Conservation (phyloP, 192 early-diverging fungal genomes). For the Chytriomyces sp. region DNA sequence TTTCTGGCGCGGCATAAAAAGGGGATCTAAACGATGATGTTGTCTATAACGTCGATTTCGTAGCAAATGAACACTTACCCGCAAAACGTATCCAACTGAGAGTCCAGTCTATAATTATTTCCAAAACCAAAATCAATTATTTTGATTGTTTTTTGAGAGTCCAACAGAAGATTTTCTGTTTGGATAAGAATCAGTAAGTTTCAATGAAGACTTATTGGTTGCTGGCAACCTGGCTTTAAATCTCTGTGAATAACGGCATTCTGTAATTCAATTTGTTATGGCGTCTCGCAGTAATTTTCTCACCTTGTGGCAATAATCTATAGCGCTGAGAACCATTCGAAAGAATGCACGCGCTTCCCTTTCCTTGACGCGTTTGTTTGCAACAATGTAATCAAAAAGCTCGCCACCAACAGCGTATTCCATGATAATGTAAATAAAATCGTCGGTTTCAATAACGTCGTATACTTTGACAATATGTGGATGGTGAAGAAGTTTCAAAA, state of each 20-base stretch:
- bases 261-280: conserved; percentile 10
- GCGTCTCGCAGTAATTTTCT: conserved; percentile 61
- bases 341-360: conserved; percentile 85
- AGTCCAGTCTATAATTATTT: conserved; percentile 57
- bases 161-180: conserved; percentile 84
- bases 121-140: conserved; percentile 92
- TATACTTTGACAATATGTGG: conserved; percentile 87
- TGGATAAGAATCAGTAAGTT: background rate
- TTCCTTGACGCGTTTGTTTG: conserved; percentile 77
- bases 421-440: conserved; percentile 84
- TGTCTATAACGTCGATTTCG: conserved; percentile 48
- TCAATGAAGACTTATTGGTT: background rate
- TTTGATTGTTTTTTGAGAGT: conserved; percentile 68
- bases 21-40: conserved; percentile 51
- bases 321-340: conserved; percentile 76
- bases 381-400: conserved; percentile 85
- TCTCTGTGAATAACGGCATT: conserved; percentile 74
- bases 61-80: conserved; percentile 56
- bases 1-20: conserved; percentile 84
- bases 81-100: conserved; percentile 58
- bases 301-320: conserved; percentile 63
- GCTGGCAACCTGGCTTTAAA: conserved; percentile 65
- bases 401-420: conserved; percentile 86
- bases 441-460: conserved; percentile 78
- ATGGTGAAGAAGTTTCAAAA: conserved; percentile 86